Evolutionary conservation across 179 eudicot species (phyloP), one percentile per base, ranked within the genome.

Genomic region (Beta lomatogona): DNA sequence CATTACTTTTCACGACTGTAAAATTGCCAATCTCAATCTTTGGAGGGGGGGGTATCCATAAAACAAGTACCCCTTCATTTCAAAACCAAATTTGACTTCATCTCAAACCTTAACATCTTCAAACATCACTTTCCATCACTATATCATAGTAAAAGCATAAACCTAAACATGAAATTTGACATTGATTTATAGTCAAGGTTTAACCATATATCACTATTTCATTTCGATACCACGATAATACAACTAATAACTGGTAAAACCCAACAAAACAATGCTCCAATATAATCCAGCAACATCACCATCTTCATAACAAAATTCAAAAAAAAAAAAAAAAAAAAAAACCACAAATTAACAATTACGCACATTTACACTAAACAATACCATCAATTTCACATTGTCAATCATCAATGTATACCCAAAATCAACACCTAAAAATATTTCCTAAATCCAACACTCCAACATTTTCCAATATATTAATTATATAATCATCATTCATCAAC

Each of bases 121-220:
- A 44, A 45, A 52, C 52, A 41, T 69, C 73, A 69, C 18, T 65
- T 13, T 65, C 73, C 66, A n/a, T 15, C 73, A 69, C 52, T 69
- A 7, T 68, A 44, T 69, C 25, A 15, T 69, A 16, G 53, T 69
- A 44, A 69, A 18, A 69, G 15, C 73, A 44, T 16, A 69, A 69
- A 31, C 16, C 22, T 69, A 41, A 1, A 8, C 18, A 19, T 44
- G 6, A 8, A 7, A 41, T 7, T 44, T 69, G 52, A 69, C n/a
- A 69, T 69, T 16, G 52, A 44, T 31, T 15, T 67, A 69, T 5
- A 5, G 22, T 69, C 53, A 44, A 41, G 16, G 2, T 44, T 41
- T 16, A 0, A 16, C 21, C 52, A 69, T 12, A 4, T 36, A 15
- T 2, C 5, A 36, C 50, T 36, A 36, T 36, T 36, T 36, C 41